Evolutionary conservation across 192 early-diverging fungal species (phyloP).

Genomic region (Linnemannia hyalina): DNA sequence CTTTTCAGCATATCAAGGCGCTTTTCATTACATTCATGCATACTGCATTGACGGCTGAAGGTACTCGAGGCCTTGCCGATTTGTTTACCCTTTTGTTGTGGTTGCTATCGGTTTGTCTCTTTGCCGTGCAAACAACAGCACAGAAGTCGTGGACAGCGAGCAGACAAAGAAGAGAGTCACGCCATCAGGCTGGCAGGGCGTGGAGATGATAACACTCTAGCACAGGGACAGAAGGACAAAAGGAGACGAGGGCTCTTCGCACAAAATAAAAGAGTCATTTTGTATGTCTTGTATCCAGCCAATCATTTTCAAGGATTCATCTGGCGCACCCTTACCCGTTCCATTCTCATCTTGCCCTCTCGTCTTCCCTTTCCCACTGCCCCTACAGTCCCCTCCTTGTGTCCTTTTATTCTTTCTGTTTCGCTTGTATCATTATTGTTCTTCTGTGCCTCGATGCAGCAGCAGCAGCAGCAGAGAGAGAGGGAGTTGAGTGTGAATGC

Average conservation of each 20-base stretch:
- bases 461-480: no score
- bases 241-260: background rate
- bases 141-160: background rate
- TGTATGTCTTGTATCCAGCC: background rate
- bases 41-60: background rate
- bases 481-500: background rate
- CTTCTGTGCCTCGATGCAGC: background rate
- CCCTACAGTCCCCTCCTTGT: background rate
- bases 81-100: background rate
- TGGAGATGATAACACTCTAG: background rate
- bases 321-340: background rate
- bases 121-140: background rate
- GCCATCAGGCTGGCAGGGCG: background rate
- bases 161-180: background rate
- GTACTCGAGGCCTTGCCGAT: background rate
- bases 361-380: background rate
- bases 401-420: background rate
- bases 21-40: background rate
- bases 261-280: slow-evolving; percentile 8
- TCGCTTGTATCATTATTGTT: background rate
- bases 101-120: background rate
- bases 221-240: background rate
- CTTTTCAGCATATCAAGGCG: background rate
- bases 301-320: background rate
- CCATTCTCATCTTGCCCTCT: background rate